Evolutionary conservation across 202 grass and related monocot species (phyloP).

Genomic region (Brachypodium distachyon): DNA sequence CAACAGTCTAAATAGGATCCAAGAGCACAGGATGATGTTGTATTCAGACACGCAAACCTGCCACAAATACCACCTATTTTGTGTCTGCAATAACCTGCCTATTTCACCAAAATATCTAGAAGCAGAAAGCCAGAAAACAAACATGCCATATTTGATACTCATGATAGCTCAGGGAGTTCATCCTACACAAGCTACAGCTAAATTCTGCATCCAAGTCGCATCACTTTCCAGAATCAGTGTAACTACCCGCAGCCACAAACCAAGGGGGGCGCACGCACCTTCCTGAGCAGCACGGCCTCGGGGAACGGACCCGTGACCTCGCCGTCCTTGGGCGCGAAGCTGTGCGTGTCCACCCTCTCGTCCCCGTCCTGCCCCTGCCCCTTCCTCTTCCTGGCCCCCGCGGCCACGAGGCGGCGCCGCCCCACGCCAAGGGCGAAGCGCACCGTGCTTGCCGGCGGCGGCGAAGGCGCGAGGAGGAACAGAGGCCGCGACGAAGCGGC

Average conservation of each 20-base stretch:
- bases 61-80: not conserved
- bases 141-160: not conserved
- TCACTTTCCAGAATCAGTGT: not conserved
- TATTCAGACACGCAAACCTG: not conserved
- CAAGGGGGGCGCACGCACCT: constrained; percentile 21
- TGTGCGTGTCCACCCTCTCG: constrained; percentile 36
- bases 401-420: constrained; percentile 2
- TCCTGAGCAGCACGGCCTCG: constrained; percentile 71
- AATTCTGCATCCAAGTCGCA: not conserved
- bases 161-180: not conserved
- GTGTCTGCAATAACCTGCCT: not conserved
- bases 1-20: not conserved
- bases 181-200: not conserved
- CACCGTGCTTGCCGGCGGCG: not conserved
- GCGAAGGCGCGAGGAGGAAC: not conserved
- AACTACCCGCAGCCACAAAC: not conserved
- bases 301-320: constrained; percentile 60
- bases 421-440: not conserved
- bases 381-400: constrained; percentile 27
- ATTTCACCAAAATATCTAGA: not conserved
- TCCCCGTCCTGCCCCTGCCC: constrained; percentile 4
- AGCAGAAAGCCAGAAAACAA: not conserved
- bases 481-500: constrained; percentile 21
- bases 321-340: constrained; percentile 39
- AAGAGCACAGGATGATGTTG: not conserved